Evolutionary conservation across 495 filamentous ascomycete species (phyloP), one percentile per base, ranked within the genome.

Genomic region (Delitschia confertaspora): DNA sequence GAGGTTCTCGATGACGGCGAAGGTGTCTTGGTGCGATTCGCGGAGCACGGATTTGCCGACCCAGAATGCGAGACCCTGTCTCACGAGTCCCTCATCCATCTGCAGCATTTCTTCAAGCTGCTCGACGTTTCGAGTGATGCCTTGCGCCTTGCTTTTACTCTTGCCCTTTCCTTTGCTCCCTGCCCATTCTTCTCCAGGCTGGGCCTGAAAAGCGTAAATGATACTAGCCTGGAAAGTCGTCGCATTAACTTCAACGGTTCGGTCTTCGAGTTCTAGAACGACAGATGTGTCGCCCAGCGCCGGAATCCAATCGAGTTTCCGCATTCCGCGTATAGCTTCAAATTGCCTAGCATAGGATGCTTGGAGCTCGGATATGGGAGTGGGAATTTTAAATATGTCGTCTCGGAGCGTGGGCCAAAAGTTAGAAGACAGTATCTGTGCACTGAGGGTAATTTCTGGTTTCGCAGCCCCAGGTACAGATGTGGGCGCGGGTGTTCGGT

Each of bases 371-470:
- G 61, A 41, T 24, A 96, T 78, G 24, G 69, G 68, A 0, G 64
- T 38, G 3, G 93, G 91, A 7, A 93, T 64, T 23, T 66, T 59
- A 64, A 93, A 95, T 18, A 70, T 69, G 51, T 88, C 83, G 14
- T 82, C 75, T 30, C 86, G 80, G 8, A 95, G 67, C 1, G 79
- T 68, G 0, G 93, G 89, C 91, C 91, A 99, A 69, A 89, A 99
- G 53, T 93, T 76, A n/a, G 84, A 75, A 0, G 86, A 94, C 3
- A 96, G 67, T 34, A 96, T 88, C 42, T 88, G 84, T 5, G 86
- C 75, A 27, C 55, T 54, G 24, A 55, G 52, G 10, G 26, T 46
- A 3, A 31, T 34, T 1, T 26, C 29, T n/a, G n/a, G n/a, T 20
- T 40, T 16, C 11, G 45, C 31, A 17, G 49, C 30, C 31, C 43